Evolutionary conservation across 177 flowering plant species (phyloP), one percentile per base, ranked within the genome.

Genomic region (Vitis hybrid): DNA sequence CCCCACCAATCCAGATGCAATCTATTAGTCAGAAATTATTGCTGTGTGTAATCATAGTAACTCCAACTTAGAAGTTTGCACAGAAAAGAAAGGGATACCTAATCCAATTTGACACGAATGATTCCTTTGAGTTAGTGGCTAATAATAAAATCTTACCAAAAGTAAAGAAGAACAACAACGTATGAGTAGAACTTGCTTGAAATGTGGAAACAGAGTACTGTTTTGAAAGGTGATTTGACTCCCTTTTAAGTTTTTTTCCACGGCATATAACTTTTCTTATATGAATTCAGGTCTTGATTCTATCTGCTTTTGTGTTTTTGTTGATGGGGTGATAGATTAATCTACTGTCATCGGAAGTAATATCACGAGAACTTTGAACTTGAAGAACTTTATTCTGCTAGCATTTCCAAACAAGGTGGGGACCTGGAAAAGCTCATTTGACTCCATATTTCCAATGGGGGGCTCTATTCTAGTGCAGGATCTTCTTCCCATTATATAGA

Each of bases 201-300:
- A 57, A 68, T 64, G 66, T 65, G 69, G 72, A 65, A 70, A 64
- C 73, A 74, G 15, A 64, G 48, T 70, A 60, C 61, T 53, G 33
- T 39, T 20, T 67, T 31, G 55, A 69, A 74, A 74, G 77, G 64
- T 51, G 12, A 19, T 52, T 74, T 64, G 73, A 74, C 73, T 39
- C 45, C 45, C 45, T 74, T 63, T 55, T 18, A 7, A 3, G 75
- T 51, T 22, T 33, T 33, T 22, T 50, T 57, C 4, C 5, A 39
- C 15, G 50, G 5, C 31, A 64, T 50, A 15, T 22, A 26, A 55
- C 26, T 13, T 56, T 7, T 14, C 52, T 60, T 20, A 51, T 66
- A 51, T 66, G 60, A 33, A 66, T 33, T 9, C 50, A 52, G 49
- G 55, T 55, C 55, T 61, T 68, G 72, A 74, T 74, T 61, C 65